Base-by-base conservation (phyloP, 2,329 filamentous ascomycete species). In the Venturia aucupariae region DNA sequence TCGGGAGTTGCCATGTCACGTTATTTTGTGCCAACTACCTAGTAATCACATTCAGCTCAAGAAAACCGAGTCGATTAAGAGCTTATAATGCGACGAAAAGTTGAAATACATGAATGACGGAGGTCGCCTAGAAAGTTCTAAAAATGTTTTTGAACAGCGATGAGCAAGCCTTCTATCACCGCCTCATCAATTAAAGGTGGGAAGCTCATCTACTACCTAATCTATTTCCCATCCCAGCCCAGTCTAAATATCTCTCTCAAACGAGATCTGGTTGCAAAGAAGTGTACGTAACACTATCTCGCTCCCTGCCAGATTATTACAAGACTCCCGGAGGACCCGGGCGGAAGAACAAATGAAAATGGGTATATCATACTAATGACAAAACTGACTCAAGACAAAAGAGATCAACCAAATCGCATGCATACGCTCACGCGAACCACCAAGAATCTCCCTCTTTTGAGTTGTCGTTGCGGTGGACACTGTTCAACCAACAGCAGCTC, bases 291-390 rank as follows among this genome's bases (percentile, higher is more conserved):
- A 30, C 27, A 57, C 27, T 57, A 35, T 35, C 27, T 57, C 30
- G 51, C 15, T n/a, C 51, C 51, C 27, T 35, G 51, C 30, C 51
- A 57, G 30, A n/a, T 35, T 35, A 57, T 30, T n/a, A n/a, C n/a
- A n/a, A n/a, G n/a, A n/a, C n/a, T 10, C 32, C 51, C 15, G n/a
- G n/a, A n/a, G n/a, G n/a, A n/a, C 15, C 51, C 51, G 35, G 35
- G 7, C 27, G 30, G 32, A 19, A 22, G 2, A 27, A 57, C 51
- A 57, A 57, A 57, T 35, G 51, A 57, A 57, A 51, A 8, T 54
- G 51, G 51, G 51, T 57, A 57, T 57, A 57, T 57, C 51, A 57
- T 57, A 57, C 30, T n/a, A 35, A 57, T 3, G 27, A 57, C 27
- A 57, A 35, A 48, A 51, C 27, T 4, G 15, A 30, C 27, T n/a